Evolutionary conservation across 495 filamentous ascomycete species (phyloP).

Genomic region (Aeminium ludgeri): DNA sequence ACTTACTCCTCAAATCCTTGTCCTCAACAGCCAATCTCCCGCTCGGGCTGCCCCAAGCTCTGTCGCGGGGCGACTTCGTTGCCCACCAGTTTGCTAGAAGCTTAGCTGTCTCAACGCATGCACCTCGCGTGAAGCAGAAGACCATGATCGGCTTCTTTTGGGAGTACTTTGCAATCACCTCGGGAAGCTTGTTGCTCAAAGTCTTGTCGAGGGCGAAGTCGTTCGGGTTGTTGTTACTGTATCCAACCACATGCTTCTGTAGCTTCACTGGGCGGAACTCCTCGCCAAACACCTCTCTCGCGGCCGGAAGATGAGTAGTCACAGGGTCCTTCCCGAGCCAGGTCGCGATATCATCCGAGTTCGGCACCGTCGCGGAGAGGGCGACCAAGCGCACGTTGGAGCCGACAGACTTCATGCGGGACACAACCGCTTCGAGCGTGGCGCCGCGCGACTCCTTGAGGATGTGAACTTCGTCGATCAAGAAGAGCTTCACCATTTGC

Average conservation of each 20-base stretch:
- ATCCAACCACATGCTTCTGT: slow-evolving; percentile 74
- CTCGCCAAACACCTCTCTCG: slow-evolving; percentile 69
- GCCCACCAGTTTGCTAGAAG: slow-evolving; percentile 52
- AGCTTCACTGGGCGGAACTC: slow-evolving; percentile 79
- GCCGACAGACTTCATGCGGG: slow-evolving; percentile 86
- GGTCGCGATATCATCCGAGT: slow-evolving; percentile 72
- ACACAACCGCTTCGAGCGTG: slow-evolving; percentile 87
- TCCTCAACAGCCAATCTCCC: slow-evolving; percentile 39
- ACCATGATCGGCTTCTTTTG: slow-evolving; percentile 76
- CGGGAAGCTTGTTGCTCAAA: slow-evolving; percentile 57
- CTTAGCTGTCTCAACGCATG: slow-evolving; percentile 58
- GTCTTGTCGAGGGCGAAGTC: slow-evolving; percentile 78
- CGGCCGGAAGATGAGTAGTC: slow-evolving; percentile 50
- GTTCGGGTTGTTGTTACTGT: slow-evolving; percentile 41
- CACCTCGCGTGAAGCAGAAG: slow-evolving; percentile 77
- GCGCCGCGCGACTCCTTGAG: slow-evolving; percentile 80
- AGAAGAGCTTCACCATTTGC: slow-evolving; percentile 71
- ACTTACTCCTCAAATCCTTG: slow-evolving; percentile 42
- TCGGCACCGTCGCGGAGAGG: slow-evolving; percentile 84
- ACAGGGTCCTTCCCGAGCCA: slow-evolving; percentile 76
- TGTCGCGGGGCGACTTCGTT: slow-evolving; percentile 35
- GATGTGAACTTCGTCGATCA: slow-evolving; percentile 95
- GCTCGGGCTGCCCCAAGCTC: slow-evolving; percentile 51
- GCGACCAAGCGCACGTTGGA: slow-evolving; percentile 81
- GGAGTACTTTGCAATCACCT: slow-evolving; percentile 60